Evolutionary conservation across 805 yeast species (phyloP), one percentile per base, ranked within the genome.

Genomic region (Kuraishia ogatae): DNA sequence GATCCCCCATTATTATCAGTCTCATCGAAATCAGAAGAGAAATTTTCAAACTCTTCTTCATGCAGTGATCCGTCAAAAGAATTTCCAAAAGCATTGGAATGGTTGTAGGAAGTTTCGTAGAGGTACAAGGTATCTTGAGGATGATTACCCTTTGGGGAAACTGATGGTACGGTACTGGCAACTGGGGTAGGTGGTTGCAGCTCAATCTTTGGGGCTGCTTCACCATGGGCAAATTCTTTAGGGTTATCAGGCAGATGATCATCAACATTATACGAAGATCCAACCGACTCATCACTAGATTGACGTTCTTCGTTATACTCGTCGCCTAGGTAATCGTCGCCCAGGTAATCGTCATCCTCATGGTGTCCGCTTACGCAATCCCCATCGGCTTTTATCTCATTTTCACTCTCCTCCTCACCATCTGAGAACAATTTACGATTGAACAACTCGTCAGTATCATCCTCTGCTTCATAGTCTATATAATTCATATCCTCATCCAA

Each of bases 381-480:
- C 15, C 39, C 56, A 48, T 58, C 58, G 29, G 53, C 57, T 15
- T 52, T 28, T 2, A 39, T 28, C n/a, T 53, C 54, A 1, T 53
- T 19, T 19, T 21, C 43, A n/a, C 35, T 52, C 19, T 58, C 59
- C 39, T 62, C 67, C 35, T 64, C 68, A 52, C 65, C 69, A 58
- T 66, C 62, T 2, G 71, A 66, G 54, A 73, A 72, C 19, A 72
- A 54, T 52, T 67, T 66, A 48, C 76, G 58, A 52, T 72, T 71
- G 58, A 72, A 72, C 48, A 73, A 56, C 11, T 63, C 67, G 55
- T 71, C 75, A 0, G 76, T 72, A 43, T 72, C 76, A 54, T 72
- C 76, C 35, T 62, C 64, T 21, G 58, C 67, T 10, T 64, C 66
- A 22, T 60, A 64, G 56, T 71, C 72, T 20, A 59, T 61, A 54